Evolutionary conservation across 345 rosid genomes (phyloP).

Genomic region (Mangifera indica): DNA sequence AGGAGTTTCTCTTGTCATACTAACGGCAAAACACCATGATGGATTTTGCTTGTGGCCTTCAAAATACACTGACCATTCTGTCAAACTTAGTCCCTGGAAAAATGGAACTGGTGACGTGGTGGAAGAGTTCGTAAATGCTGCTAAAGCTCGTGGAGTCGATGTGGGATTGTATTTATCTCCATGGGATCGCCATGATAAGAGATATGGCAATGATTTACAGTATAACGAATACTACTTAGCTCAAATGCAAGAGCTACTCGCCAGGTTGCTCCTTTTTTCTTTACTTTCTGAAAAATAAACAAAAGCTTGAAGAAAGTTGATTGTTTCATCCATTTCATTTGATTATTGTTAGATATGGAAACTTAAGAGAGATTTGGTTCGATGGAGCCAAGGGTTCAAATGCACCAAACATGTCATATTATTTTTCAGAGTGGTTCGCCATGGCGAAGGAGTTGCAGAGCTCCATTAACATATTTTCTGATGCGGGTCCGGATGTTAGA

Average conservation of each 20-base stretch:
- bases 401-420: slow-evolving; percentile 60
- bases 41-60: slow-evolving; percentile 83
- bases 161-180: slow-evolving; percentile 68
- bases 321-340: background rate
- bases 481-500: slow-evolving; percentile 71
- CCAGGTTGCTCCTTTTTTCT: slow-evolving; percentile 26
- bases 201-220: slow-evolving; percentile 57
- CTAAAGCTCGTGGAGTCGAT: slow-evolving; percentile 43
- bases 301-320: too few relatives aligned
- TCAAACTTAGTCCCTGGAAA: slow-evolving; percentile 56
- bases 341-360: slow-evolving; percentile 43
- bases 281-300: too few relatives aligned
- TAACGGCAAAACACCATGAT: slow-evolving; percentile 80
- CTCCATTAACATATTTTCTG: slow-evolving; percentile 68
- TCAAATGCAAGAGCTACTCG: slow-evolving; percentile 64
- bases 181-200: slow-evolving; percentile 68
- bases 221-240: slow-evolving; percentile 73
- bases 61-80: slow-evolving; percentile 64
- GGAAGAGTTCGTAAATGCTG: slow-evolving; percentile 47
- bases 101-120: slow-evolving; percentile 65
- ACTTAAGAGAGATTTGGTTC: slow-evolving; percentile 70
- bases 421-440: slow-evolving; percentile 67
- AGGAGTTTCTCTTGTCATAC: slow-evolving; percentile 53
- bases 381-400: slow-evolving; percentile 67
- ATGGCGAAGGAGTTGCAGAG: slow-evolving; percentile 75